These are phyloP conservation scores for Turnera subulata DNA, from an alignment of 345 rosid genomes.

Conservation along the genomic window DNA sequence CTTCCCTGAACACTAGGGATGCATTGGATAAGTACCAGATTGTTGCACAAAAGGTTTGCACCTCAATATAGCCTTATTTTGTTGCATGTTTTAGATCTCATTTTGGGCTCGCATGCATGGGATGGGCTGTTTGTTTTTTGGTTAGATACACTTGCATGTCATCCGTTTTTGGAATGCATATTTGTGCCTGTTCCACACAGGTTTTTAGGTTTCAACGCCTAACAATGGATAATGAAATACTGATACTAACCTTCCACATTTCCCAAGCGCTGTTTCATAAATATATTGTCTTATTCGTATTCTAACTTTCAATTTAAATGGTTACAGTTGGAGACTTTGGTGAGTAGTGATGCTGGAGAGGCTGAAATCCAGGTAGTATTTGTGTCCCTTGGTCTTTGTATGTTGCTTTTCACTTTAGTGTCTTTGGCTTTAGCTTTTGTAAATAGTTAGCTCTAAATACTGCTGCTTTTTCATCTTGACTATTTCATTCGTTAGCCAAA, in stretches of 20 bases:
- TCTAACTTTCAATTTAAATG: constrained; percentile 21
- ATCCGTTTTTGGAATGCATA: no score
- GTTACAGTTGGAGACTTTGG: constrained; percentile 78
- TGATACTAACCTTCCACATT: no score
- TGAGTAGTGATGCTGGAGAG: constrained; percentile 64
- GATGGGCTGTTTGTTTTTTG: no score
- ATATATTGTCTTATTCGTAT: no score
- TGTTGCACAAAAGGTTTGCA: constrained; percentile 72
- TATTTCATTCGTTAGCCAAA: no score
- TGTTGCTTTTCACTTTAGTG: not conserved
- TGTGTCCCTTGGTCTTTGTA: not conserved
- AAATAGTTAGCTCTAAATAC: no score
- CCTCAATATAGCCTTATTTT: not conserved
- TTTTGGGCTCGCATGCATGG: not conserved
- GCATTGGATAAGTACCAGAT: constrained; percentile 88
- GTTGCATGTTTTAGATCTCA: constrained; percentile 1
- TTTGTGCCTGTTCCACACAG: no score
- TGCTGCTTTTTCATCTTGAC: no score
- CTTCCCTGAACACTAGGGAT: constrained; percentile 76
- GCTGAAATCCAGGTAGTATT: constrained; percentile 77
- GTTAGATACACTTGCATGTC: not conserved
- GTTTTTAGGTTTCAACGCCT: no score
- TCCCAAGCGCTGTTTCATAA: no score
- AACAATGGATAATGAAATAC: no score
- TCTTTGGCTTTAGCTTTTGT: no score